Evolutionary conservation across 1,139 yeast genomes (phyloP).

Genomic region (Suhomyces yuchorum): DNA sequence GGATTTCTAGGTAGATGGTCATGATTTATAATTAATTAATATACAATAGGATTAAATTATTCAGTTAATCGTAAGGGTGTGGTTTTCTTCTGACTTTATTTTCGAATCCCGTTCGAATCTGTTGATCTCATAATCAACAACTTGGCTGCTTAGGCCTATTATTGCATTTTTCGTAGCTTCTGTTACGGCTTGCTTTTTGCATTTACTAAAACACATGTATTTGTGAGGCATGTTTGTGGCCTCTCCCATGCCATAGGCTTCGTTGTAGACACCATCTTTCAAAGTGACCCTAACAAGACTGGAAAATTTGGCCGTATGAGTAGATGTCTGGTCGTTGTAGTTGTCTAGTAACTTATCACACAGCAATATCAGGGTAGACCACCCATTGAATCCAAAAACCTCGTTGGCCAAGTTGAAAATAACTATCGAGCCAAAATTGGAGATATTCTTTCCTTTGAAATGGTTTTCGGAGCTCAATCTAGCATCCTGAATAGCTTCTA

Average conservation of each 20-base stretch:
- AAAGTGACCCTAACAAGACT: slow-evolving; percentile 43
- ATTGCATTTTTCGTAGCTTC: slow-evolving; percentile 49
- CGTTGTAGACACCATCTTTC: slow-evolving; percentile 51
- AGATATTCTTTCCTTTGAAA: slow-evolving; percentile 11
- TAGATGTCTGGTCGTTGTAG: slow-evolving; percentile 19
- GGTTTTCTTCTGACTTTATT: slow-evolving; percentile 5
- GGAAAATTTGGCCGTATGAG: slow-evolving; percentile 25
- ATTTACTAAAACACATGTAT: slow-evolving; percentile 40
- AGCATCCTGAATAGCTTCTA: slow-evolving; percentile 30
- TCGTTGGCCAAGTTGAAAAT: slow-evolving; percentile 60
- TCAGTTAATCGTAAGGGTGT: neutral
- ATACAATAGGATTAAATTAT: no score
- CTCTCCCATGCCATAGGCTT: slow-evolving; percentile 45
- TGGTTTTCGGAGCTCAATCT: slow-evolving; percentile 17
- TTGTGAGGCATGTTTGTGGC: slow-evolving; percentile 38
- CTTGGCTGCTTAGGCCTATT: slow-evolving; percentile 29
- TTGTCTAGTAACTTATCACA: slow-evolving; percentile 28
- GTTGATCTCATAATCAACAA: slow-evolving; percentile 22
- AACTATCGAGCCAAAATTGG: slow-evolving; percentile 21
- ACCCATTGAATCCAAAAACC: slow-evolving; percentile 66
- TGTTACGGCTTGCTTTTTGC: slow-evolving; percentile 56
- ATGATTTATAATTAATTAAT: neutral
- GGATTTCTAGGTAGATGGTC: slow-evolving; percentile 39
- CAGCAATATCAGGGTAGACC: slow-evolving; percentile 55
- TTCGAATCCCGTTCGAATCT: slow-evolving; percentile 4